These are phyloP conservation scores for Cochlearia excelsa DNA, from an alignment of 345 rosid species.

Conservation along the genomic window DNA sequence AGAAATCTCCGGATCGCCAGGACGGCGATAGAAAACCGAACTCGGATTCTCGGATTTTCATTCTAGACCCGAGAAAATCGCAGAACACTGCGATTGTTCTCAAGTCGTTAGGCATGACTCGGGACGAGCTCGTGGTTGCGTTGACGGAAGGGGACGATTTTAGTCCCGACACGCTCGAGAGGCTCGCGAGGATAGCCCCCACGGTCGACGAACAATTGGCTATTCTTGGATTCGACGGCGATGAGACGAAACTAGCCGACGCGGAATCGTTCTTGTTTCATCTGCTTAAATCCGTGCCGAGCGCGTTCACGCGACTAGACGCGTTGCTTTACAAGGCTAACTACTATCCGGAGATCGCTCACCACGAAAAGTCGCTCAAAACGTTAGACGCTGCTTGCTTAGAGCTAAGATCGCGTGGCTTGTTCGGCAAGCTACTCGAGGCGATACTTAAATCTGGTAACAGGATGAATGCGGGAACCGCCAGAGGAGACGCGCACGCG, in stretches of 20 bases:
- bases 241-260: constrained; percentile 52
- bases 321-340: constrained; percentile 39
- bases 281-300: constrained; percentile 65
- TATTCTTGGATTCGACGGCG: constrained; percentile 59
- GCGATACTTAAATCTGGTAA: constrained; percentile 94
- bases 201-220: constrained; percentile 58
- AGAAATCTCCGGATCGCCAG: constrained; percentile 40
- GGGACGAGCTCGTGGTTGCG: constrained; percentile 52
- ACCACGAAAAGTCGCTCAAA: constrained; percentile 35
- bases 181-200: constrained; percentile 66
- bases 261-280: constrained; percentile 65
- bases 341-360: constrained; percentile 46
- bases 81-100: constrained; percentile 80
- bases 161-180: constrained; percentile 59
- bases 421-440: constrained; percentile 79
- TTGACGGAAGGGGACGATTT: constrained; percentile 56
- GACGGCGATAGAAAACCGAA: constrained; percentile 1
- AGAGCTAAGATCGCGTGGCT: constrained; percentile 69
- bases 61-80: constrained; percentile 73
- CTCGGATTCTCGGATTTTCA: constrained; percentile 39
- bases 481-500: constrained; percentile 87
- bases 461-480: constrained; percentile 88
- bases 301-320: constrained; percentile 56
- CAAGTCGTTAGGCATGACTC: constrained; percentile 60
- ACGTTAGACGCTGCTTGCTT: constrained; percentile 50